Percentiles rank a stretch among this genome's conserved stretches.
Evolutionary conservation across 2,329 filamentous ascomycete species (phyloP).

Genomic region (Ascochyta viciae-villosae): DNA sequence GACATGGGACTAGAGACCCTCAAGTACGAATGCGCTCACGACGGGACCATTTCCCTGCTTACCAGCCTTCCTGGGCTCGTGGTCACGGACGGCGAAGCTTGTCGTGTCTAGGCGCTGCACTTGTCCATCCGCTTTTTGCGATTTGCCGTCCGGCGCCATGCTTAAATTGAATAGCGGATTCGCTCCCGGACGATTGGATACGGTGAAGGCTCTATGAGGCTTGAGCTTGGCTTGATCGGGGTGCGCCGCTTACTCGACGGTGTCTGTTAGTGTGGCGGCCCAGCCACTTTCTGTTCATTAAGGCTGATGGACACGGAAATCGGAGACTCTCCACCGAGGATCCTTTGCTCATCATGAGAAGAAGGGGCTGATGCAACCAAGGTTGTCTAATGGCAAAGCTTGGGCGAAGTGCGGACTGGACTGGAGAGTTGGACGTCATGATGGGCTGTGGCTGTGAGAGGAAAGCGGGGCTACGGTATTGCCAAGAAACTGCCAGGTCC

Average conservation of each 20-base stretch:
- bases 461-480: constrained; percentile 13
- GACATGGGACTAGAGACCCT: constrained; percentile 9
- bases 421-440: constrained; percentile 5
- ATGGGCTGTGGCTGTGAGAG: constrained; percentile 11
- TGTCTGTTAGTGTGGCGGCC: constrained; percentile 11
- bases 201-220: constrained; percentile 9
- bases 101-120: constrained; percentile 11
- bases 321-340: neutral
- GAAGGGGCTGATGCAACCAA: constrained; percentile 1
- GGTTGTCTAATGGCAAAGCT: neutral
- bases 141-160: constrained; percentile 14
- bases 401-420: neutral
- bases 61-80: constrained; percentile 18
- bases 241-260: constrained; percentile 13
- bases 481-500: constrained; percentile 16
- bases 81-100: constrained; percentile 16
- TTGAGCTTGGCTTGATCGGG: constrained; percentile 16
- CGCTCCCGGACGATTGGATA: constrained; percentile 13
- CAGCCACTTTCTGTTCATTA: constrained; percentile 8
- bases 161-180: constrained; percentile 11
- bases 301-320: neutral
- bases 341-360: neutral
- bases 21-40: constrained; percentile 14
- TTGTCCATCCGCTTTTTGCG: constrained; percentile 13
- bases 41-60: constrained; percentile 2